A percentile compares a stretch with the other conserved stretches of the same genome.
Evolutionary conservation across 768 basidiomycete genomes (phyloP).

Genomic region (Lyophyllum decastes): DNA sequence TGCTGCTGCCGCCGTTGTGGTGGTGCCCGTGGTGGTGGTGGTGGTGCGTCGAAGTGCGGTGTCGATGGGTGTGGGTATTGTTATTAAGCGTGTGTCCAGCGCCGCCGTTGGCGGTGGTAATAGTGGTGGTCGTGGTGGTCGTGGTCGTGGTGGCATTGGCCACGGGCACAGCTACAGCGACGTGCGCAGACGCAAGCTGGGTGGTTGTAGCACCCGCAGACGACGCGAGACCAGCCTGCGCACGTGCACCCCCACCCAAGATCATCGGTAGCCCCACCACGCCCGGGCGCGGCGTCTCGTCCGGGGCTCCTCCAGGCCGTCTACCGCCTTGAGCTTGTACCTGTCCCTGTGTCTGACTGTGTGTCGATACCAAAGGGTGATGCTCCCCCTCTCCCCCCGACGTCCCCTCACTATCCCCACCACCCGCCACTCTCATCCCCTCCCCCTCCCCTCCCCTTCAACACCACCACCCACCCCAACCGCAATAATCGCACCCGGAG

Average conservation of each 20-base stretch:
- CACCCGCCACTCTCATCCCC: slow-evolving; percentile 24
- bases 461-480: neutral
- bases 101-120: too few relatives aligned
- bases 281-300: slow-evolving; percentile 66
- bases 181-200: neutral
- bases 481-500: slow-evolving; percentile 71
- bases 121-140: too few relatives aligned
- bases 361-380: slow-evolving; percentile 5
- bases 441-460: slow-evolving; percentile 18
- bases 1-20: slow-evolving; percentile 1
- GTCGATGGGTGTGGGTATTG: neutral
- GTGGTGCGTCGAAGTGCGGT: neutral
- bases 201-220: neutral
- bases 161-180: neutral
- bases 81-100: slow-evolving; percentile 18
- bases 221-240: neutral
- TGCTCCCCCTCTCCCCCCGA: slow-evolving; percentile 23
- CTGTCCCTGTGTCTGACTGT: slow-evolving; percentile 18
- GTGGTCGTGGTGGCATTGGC: neutral
- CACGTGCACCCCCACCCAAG: neutral
- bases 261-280: slow-evolving; percentile 46
- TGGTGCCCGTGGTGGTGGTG: slow-evolving; percentile 32
- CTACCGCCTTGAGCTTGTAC: slow-evolving; percentile 27
- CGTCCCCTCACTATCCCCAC: slow-evolving; percentile 15
- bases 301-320: slow-evolving; percentile 38